Conservation (phyloP, 2,329 filamentous ascomycete genomes). For the Alternaria metachromatica region DNA sequence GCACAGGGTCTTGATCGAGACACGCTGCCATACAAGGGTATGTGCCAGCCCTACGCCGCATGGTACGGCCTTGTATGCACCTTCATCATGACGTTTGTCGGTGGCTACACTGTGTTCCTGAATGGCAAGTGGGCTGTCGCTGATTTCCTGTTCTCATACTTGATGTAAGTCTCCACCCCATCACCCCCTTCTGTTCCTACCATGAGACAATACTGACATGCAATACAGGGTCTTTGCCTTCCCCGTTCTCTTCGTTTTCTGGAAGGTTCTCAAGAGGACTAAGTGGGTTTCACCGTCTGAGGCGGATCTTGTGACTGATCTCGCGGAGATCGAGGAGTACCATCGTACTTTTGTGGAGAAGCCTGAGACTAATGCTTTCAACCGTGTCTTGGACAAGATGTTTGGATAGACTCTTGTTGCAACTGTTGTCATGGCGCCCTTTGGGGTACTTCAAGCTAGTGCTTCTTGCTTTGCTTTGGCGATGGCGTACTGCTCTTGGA, state of each 20-base stretch:
- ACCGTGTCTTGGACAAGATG: constrained; percentile 54
- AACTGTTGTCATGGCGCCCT: constrained; percentile 9
- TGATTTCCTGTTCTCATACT: constrained; percentile 73
- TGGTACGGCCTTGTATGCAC: constrained; percentile 70
- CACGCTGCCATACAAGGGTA: constrained; percentile 72
- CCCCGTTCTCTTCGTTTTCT: constrained; percentile 71
- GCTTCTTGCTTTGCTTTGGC: background rate
- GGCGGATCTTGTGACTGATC: constrained; percentile 67
- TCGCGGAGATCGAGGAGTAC: constrained; percentile 73
- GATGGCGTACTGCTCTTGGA: background rate
- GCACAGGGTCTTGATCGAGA: constrained; percentile 73
- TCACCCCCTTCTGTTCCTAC: background rate
- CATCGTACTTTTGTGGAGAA: constrained; percentile 64
- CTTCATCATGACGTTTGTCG: constrained; percentile 74
- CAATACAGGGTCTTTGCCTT: constrained; percentile 71
- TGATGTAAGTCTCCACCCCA: constrained; percentile 3
- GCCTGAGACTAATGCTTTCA: constrained; percentile 56
- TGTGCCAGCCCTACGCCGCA: constrained; percentile 74
- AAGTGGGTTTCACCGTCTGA: constrained; percentile 63
- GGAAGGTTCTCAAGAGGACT: constrained; percentile 74
- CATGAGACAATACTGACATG: background rate
- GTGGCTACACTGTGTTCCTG: constrained; percentile 78
- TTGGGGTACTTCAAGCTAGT: background rate
- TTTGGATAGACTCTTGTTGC: constrained; percentile 40
- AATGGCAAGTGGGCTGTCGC: constrained; percentile 71